Evolutionary conservation across 2,329 filamentous ascomycete genomes (phyloP), one percentile per base, ranked within the genome.

Genomic region (Xylariaceae sp.): DNA sequence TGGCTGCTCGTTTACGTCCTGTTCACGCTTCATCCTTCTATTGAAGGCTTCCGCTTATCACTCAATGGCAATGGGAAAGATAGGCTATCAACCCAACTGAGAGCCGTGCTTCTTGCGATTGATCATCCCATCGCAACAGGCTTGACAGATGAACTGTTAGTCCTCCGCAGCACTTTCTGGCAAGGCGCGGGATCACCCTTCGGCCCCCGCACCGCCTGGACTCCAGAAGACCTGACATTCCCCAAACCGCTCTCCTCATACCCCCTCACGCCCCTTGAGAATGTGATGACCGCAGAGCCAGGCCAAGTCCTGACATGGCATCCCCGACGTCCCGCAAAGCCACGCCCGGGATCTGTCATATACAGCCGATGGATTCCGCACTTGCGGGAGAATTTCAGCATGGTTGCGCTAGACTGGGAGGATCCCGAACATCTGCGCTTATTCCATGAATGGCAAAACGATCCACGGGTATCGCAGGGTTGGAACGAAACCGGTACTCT

Each of bases 371-470:
- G 86, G 74, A 86, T 92, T 55, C 87, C 88, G 7, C 84, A 91
- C 63, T 75, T 92, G 39, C 75, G 83, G 55, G 86, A 92, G 74
- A 87, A 82, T 58, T 92, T 92, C 68, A 89, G 85, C 54, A 87
- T 92, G 75, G 76, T 88, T n/a, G 83, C 82, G 11, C 77, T 93
- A 1, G 85, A 92, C 67, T 88, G 81, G 70, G 64, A 76, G 31
- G 74, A 89, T 62, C 65, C 73, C 1, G 76, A 81, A 61, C 88
- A 93, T 69, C 71, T 92, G 46, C 71, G 75, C 14, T 75, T 90
- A 5, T 92, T 93, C 75, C 84, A 91, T 70, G 77, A 77, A 51
- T 93, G 89, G 89, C 88, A 91, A 71, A 93, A 93, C 64, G 88
- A 92, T 65, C 88, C 88, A 47, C 86, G 89, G 46, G 89, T 93